phyloP scores from a whole-genome alignment of 2,329 filamentous ascomycete species.

The Metarhizium robertsii region DNA sequence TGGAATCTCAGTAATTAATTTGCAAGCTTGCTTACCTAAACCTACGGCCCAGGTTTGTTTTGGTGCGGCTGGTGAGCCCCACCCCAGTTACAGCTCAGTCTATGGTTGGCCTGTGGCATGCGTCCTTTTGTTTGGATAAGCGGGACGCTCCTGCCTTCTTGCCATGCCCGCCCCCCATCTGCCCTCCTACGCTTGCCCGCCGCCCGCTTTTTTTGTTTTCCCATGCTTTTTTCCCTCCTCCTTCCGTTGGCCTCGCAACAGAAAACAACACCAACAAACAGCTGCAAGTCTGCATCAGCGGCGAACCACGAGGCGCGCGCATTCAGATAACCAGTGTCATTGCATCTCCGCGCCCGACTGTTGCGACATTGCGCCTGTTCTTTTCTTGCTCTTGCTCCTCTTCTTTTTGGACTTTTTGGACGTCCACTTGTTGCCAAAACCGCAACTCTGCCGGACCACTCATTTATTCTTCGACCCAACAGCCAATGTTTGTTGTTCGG shows the following conservation, averaged over 20 bases:
- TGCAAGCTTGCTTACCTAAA: slow-evolving; percentile 17
- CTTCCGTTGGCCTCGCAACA: slow-evolving; percentile 35
- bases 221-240: slow-evolving; percentile 20
- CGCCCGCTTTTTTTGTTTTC: slow-evolving; percentile 7
- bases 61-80: slow-evolving; percentile 1
- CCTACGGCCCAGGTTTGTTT: slow-evolving; percentile 7
- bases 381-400: not conserved
- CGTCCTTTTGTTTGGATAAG: slow-evolving; percentile 1
- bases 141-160: not conserved
- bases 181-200: slow-evolving; percentile 4
- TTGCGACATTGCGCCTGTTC: slow-evolving; percentile 8
- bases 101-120: not conserved
- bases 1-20: slow-evolving; percentile 17
- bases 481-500: slow-evolving; percentile 32
- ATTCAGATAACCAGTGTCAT: slow-evolving; percentile 3
- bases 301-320: slow-evolving; percentile 20
- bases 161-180: not conserved
- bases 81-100: not conserved
- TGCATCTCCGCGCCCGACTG: not conserved
- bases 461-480: slow-evolving; percentile 9
- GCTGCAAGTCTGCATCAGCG: slow-evolving; percentile 14
- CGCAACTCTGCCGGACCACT: slow-evolving; percentile 3
- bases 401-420: slow-evolving; percentile 3
- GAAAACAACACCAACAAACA: slow-evolving; percentile 32
- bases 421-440: slow-evolving; percentile 7